Conservation (phyloP, 257 asterid genomes). For the Gentiana dahurica region DNA sequence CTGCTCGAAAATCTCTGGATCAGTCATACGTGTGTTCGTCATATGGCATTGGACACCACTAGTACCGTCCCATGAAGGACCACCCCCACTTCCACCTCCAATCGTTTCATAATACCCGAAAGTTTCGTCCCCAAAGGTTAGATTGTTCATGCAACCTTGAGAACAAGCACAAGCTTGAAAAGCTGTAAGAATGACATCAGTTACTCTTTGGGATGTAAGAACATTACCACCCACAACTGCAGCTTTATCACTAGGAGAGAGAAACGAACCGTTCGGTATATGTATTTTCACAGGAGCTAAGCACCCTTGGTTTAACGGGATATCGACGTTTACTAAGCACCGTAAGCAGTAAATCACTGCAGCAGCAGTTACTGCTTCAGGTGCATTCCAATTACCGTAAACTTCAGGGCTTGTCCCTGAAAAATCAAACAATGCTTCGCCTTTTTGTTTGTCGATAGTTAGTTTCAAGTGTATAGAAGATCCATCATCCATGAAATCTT, state of each 20-base stretch:
- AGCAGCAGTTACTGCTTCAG: conserved; percentile 93
- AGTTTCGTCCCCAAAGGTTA: conserved; percentile 79
- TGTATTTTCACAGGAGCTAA: conserved; percentile 76
- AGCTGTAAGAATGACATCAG: conserved; percentile 88
- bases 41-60: conserved; percentile 98
- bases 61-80: conserved; percentile 85
- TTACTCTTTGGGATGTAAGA: conserved; percentile 81
- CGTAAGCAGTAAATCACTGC: conserved; percentile 93
- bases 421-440: conserved; percentile 86
- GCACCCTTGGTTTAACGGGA: conserved; percentile 96
- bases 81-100: conserved; percentile 95
- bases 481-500: conserved; percentile 95
- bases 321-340: conserved; percentile 75
- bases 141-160: conserved; percentile 94
- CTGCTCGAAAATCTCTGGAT: conserved; percentile 94
- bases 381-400: conserved; percentile 98
- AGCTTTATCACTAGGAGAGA: conserved; percentile 85
- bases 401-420: conserved; percentile 95
- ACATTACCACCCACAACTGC: conserved; percentile 98
- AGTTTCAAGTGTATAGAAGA: conserved; percentile 76
- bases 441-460: conserved; percentile 45
- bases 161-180: conserved; percentile 94
- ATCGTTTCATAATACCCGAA: conserved; percentile 93
- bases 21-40: conserved; percentile 98
- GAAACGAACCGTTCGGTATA: conserved; percentile 78